Evolutionary conservation across 2,329 filamentous ascomycete genomes (phyloP).

Genomic region (Microcyclospora pomicola): DNA sequence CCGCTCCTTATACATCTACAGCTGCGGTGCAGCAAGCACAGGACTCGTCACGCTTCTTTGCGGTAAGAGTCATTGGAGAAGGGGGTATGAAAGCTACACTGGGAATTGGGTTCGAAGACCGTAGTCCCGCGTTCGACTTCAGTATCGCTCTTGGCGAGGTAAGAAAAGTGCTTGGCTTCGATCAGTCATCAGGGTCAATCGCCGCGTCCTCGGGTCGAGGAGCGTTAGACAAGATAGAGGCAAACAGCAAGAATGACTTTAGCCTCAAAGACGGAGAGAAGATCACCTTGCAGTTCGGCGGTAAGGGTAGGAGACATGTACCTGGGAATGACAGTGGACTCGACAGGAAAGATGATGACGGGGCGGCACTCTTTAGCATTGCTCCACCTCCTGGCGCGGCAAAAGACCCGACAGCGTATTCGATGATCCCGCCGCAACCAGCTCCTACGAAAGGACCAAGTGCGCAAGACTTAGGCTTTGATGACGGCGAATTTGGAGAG

Average conservation of each 20-base stretch:
- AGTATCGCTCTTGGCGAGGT: constrained; percentile 67
- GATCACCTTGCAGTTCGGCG: constrained; percentile 65
- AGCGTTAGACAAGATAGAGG: constrained; percentile 14
- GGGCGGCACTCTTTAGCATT: constrained; percentile 51
- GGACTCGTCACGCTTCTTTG: constrained; percentile 75
- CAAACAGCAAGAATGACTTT: constrained; percentile 54
- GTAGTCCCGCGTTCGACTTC: constrained; percentile 77
- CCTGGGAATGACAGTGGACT: constrained; percentile 23
- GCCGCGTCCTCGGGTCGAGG: constrained; percentile 47
- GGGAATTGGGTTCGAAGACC: constrained; percentile 77
- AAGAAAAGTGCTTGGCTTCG: constrained; percentile 53
- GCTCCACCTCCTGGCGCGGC: constrained; percentile 57
- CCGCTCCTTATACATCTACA: constrained; percentile 57
- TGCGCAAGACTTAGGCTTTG: constrained; percentile 58
- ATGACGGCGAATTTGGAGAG: constrained; percentile 80
- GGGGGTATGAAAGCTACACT: constrained; percentile 63
- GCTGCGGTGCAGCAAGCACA: constrained; percentile 61
- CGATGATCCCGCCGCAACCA: constrained; percentile 53
- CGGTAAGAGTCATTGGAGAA: constrained; percentile 63
- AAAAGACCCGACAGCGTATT: constrained; percentile 39
- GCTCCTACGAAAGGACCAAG: constrained; percentile 28
- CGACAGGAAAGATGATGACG: constrained; percentile 26
- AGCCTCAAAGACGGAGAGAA: constrained; percentile 83
- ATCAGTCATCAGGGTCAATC: constrained; percentile 19
- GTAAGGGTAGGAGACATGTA: constrained; percentile 34